phyloP scores from a whole-genome alignment of 495 filamentous ascomycete genomes.

The Neurospora sp. region DNA sequence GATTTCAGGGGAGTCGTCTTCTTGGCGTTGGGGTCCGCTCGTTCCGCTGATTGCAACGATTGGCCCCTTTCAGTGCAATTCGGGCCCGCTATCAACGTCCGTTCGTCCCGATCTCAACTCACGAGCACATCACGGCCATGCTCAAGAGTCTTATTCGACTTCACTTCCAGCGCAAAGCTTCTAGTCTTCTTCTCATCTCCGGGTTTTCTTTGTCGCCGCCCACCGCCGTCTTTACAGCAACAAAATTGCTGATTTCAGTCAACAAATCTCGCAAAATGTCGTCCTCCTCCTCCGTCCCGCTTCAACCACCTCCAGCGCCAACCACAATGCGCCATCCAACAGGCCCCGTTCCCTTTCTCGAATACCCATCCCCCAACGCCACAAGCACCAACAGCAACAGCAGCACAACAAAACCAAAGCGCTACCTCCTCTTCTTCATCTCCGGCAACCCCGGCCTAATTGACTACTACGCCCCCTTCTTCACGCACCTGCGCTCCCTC shows the following conservation, averaged over 20 bases:
- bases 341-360: conserved; percentile 1
- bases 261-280: not conserved
- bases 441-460: conserved; percentile 84
- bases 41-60: not conserved
- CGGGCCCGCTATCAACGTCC: not conserved
- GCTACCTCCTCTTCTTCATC: conserved; percentile 50
- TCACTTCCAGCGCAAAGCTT: not conserved
- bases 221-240: not conserved
- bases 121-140: not conserved
- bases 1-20: not conserved
- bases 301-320: not conserved
- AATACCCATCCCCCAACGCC: conserved; percentile 5
- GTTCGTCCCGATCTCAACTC: not conserved
- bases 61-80: not conserved
- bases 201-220: not conserved
- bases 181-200: not conserved
- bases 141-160: not conserved
- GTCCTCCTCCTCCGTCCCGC: not conserved
- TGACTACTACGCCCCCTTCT: conserved; percentile 67
- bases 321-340: not conserved
- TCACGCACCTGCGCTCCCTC: conserved; percentile 30
- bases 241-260: not conserved
- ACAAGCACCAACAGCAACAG: conserved; percentile 7
- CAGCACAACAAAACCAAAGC: not conserved
- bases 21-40: not conserved